Conservation (phyloP, 495 filamentous ascomycete species). For the Bacidia rubella region DNA sequence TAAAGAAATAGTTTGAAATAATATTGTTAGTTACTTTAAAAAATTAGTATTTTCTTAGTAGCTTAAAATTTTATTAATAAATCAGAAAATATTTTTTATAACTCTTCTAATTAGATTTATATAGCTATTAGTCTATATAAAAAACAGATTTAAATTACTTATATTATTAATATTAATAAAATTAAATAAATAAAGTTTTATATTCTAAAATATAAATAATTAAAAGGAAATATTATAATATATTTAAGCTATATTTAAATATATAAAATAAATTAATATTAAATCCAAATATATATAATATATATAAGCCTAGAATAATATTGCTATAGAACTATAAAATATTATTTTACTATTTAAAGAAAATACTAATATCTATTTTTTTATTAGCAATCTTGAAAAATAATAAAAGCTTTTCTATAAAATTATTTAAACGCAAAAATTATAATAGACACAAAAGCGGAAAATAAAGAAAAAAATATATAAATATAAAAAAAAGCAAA, state of each 20-base stretch:
- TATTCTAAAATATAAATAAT: background rate
- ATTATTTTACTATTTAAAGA: background rate
- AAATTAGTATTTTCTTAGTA: background rate
- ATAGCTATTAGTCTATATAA: background rate
- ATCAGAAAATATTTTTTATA: background rate
- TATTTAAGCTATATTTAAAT: background rate
- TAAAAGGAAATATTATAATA: background rate
- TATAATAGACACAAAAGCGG: too few species aligned
- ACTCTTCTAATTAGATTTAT: background rate
- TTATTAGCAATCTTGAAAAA: background rate
- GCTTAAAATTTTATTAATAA: background rate
- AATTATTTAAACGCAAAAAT: background rate
- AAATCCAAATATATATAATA: background rate
- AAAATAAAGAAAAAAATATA: background rate
- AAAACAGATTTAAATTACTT: conserved; percentile 3
- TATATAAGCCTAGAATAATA: background rate
- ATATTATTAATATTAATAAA: conserved; percentile 5
- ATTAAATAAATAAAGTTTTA: background rate
- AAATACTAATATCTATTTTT: background rate
- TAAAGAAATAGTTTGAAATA: background rate
- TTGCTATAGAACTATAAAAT: background rate
- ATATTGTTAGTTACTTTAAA: background rate
- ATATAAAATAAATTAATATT: background rate
- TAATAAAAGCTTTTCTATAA: background rate
- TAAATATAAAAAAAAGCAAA: background rate